Conservation (phyloP, 495 filamentous ascomycete genomes). For the Saxophila tyrrhenica region DNA sequence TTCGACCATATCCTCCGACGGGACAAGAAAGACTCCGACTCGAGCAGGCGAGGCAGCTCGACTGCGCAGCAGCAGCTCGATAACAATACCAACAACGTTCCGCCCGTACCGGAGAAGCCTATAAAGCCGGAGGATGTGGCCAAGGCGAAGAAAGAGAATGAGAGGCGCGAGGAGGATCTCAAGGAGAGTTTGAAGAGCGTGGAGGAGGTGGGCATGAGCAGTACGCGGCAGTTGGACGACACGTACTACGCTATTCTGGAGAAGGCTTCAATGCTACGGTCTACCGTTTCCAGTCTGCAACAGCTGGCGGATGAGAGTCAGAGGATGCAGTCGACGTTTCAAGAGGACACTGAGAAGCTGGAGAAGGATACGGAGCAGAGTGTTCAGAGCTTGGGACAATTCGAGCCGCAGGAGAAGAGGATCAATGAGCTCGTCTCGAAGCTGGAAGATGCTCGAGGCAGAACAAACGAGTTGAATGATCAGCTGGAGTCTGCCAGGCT, state of each 20-base stretch:
- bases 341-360: constrained; percentile 47
- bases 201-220: constrained; percentile 16
- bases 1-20: constrained; percentile 14
- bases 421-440: constrained; percentile 56
- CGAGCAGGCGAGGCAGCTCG: constrained; percentile 2
- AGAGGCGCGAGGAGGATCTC: constrained; percentile 14
- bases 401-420: constrained; percentile 56
- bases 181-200: constrained; percentile 8
- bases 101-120: neutral
- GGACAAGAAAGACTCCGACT: constrained; percentile 8
- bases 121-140: constrained; percentile 5
- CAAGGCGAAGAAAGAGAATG: constrained; percentile 13
- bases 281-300: constrained; percentile 56
- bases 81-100: neutral
- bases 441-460: constrained; percentile 50
- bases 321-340: constrained; percentile 51
- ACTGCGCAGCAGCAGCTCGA: constrained; percentile 1
- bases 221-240: constrained; percentile 64
- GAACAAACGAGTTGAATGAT: constrained; percentile 50
- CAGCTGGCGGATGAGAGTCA: constrained; percentile 54
- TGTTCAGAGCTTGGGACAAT: constrained; percentile 51
- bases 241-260: constrained; percentile 78
- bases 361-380: constrained; percentile 53
- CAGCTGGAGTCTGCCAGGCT: constrained; percentile 53
- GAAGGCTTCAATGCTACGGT: constrained; percentile 57